phyloP scores from a whole-genome alignment of 331 rosid species.

The Saraca asoca region DNA sequence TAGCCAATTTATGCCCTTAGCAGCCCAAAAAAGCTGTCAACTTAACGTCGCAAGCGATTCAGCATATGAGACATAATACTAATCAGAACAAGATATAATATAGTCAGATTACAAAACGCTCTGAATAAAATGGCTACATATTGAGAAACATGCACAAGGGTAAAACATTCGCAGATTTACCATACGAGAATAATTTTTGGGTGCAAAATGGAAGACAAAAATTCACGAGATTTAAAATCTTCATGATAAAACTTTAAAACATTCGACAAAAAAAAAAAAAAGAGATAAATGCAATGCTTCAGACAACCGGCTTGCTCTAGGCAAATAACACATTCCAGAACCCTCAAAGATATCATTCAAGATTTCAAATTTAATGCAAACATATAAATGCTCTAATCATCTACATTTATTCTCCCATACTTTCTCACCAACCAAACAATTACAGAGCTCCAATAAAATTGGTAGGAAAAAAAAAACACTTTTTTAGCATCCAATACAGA shows the following conservation, averaged over 20 bases:
- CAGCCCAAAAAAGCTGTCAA: conserved; percentile 2
- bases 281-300: not conserved
- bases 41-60: not conserved
- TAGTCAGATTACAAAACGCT: not conserved
- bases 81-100: not conserved
- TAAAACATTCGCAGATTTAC: not conserved
- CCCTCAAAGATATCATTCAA: not conserved
- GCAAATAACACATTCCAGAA: not conserved
- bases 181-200: not conserved
- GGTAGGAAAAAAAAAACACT: not conserved
- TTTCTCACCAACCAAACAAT: conserved; percentile 30
- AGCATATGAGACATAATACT: not conserved
- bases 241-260: not conserved
- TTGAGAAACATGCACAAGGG: conserved; percentile 2
- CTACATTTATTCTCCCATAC: not conserved
- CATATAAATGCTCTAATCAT: conserved; percentile 5
- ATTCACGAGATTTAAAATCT: not conserved
- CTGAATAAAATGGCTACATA: not conserved
- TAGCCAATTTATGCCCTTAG: conserved; percentile 1
- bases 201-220: not conserved
- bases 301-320: not conserved
- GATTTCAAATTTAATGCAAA: conserved; percentile 4
- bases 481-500: not conserved
- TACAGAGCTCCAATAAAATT: not conserved
- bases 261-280: not conserved